Evolutionary conservation across 257 asterid species (phyloP).

Genomic region (Pogostemon cablin): DNA sequence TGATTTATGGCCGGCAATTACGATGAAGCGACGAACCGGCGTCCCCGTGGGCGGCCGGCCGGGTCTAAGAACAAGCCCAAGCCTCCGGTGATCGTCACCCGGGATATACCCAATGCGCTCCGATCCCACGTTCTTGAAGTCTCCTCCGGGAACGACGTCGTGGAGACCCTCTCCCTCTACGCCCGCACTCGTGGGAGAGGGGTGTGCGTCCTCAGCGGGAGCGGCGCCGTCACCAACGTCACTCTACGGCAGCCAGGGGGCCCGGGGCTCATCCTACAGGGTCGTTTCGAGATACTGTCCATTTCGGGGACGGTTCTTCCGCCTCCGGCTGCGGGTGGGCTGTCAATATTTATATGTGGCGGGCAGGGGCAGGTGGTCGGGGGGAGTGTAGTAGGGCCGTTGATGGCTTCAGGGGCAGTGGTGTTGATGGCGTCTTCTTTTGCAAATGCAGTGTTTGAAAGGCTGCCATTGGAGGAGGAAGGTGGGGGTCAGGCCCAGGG

Average conservation of each 20-base stretch:
- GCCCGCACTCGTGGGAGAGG: slow-evolving; percentile 74
- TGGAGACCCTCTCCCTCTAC: slow-evolving; percentile 51
- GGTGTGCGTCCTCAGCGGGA: slow-evolving; percentile 62
- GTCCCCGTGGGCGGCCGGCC: slow-evolving; percentile 72
- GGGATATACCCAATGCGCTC: slow-evolving; percentile 69
- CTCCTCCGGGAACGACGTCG: slow-evolving; percentile 50
- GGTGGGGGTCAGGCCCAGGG: slow-evolving; percentile 47
- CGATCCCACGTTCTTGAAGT: slow-evolving; percentile 70
- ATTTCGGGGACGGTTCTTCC: slow-evolving; percentile 75
- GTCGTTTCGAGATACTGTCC: slow-evolving; percentile 65
- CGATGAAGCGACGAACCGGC: slow-evolving; percentile 42
- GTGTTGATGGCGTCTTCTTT: slow-evolving; percentile 71
- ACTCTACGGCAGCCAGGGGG: slow-evolving; percentile 64
- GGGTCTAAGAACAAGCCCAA: slow-evolving; percentile 75
- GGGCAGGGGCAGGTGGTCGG: slow-evolving; percentile 82
- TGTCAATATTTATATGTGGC: slow-evolving; percentile 64
- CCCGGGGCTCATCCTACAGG: slow-evolving; percentile 62
- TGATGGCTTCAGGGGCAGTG: slow-evolving; percentile 66
- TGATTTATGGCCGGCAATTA: no score
- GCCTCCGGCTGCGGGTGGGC: slow-evolving; percentile 71
- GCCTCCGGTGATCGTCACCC: slow-evolving; percentile 66
- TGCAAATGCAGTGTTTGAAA: slow-evolving; percentile 71
- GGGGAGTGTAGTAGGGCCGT: slow-evolving; percentile 64
- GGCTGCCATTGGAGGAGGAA: slow-evolving; percentile 67
- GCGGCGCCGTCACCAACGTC: slow-evolving; percentile 63